A percentile compares a stretch with the other conserved stretches of the same genome.
phyloP scores from a whole-genome alignment of 208 protist species.

The Crithidia fasciculata region DNA sequence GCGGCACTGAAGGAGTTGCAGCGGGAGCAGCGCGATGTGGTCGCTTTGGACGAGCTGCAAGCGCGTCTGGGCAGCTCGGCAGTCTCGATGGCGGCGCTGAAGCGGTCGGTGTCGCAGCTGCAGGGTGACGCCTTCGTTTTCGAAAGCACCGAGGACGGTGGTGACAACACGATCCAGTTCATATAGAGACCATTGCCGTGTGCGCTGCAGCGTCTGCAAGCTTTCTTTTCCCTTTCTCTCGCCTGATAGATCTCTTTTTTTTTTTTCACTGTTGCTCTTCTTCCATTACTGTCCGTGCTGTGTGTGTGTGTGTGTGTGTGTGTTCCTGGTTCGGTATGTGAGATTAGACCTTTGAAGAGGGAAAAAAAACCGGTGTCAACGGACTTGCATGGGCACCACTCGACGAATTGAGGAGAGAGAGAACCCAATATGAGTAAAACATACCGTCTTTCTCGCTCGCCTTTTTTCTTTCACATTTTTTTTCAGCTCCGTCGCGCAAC shows the following conservation, averaged over 20 bases:
- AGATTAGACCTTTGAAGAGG: too few species aligned
- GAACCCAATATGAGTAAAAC: too few species aligned
- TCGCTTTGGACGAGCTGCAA: slow-evolving; percentile 62
- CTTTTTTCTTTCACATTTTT: too few species aligned
- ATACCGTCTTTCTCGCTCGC: too few species aligned
- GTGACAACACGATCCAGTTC: slow-evolving; percentile 76
- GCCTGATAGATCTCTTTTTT: neutral
- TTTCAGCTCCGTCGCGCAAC: too few species aligned
- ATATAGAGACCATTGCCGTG: slow-evolving; percentile 34
- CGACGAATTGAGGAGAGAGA: too few species aligned
- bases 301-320: too few species aligned
- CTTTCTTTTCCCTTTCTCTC: too few species aligned
- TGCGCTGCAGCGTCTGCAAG: neutral
- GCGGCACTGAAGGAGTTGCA: slow-evolving; percentile 66
- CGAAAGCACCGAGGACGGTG: slow-evolving; percentile 58
- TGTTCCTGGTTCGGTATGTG: too few species aligned
- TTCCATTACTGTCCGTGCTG: too few species aligned
- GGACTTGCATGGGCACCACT: too few species aligned
- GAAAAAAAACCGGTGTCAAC: too few species aligned
- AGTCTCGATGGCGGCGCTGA: slow-evolving; percentile 40
- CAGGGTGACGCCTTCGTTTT: slow-evolving; percentile 81
- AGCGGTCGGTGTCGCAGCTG: slow-evolving; percentile 52
- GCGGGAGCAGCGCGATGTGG: slow-evolving; percentile 61
- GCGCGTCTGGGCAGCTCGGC: slow-evolving; percentile 41
- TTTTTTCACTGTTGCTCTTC: neutral